phyloP scores from a whole-genome alignment of 805 yeast genomes.

The Ogataea thermomethanolica region DNA sequence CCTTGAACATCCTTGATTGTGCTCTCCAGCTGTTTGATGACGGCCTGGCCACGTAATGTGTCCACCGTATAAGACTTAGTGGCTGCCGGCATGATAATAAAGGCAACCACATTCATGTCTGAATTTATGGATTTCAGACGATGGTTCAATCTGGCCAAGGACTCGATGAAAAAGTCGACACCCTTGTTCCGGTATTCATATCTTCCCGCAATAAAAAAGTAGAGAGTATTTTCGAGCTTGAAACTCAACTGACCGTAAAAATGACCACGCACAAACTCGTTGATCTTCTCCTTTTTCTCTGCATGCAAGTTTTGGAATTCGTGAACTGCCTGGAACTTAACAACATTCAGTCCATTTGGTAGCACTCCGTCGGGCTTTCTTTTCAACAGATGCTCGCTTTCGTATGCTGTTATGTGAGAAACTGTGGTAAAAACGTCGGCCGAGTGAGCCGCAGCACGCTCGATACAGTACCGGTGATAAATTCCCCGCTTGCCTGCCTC shows the following conservation, averaged over 20 bases:
- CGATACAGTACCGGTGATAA: slow-evolving; percentile 94
- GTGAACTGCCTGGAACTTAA: slow-evolving; percentile 95
- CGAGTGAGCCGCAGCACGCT: slow-evolving; percentile 92
- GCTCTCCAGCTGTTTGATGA: slow-evolving; percentile 82
- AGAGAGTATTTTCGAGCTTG: slow-evolving; percentile 87
- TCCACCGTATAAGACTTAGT: slow-evolving; percentile 94
- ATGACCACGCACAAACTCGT: slow-evolving; percentile 94
- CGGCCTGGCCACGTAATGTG: slow-evolving; percentile 95
- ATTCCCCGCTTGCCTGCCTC: slow-evolving; percentile 98
- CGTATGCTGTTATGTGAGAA: slow-evolving; percentile 95
- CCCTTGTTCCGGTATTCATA: slow-evolving; percentile 97
- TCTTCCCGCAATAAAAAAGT: slow-evolving; percentile 95
- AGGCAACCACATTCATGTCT: slow-evolving; percentile 91
- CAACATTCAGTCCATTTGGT: slow-evolving; percentile 94
- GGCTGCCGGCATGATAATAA: slow-evolving; percentile 96
- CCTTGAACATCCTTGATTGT: slow-evolving; percentile 86
- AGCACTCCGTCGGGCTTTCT: slow-evolving; percentile 97
- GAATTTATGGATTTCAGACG: slow-evolving; percentile 76
- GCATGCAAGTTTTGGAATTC: slow-evolving; percentile 98
- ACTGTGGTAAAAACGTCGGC: slow-evolving; percentile 98
- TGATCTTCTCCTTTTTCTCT: slow-evolving; percentile 81
- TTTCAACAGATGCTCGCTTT: slow-evolving; percentile 86
- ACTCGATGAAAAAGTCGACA: slow-evolving; percentile 90
- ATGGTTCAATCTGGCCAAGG: slow-evolving; percentile 89
- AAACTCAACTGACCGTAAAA: slow-evolving; percentile 96